Conservation (phyloP, 768 basidiomycete genomes). For the Tulasnella sp. region DNA sequence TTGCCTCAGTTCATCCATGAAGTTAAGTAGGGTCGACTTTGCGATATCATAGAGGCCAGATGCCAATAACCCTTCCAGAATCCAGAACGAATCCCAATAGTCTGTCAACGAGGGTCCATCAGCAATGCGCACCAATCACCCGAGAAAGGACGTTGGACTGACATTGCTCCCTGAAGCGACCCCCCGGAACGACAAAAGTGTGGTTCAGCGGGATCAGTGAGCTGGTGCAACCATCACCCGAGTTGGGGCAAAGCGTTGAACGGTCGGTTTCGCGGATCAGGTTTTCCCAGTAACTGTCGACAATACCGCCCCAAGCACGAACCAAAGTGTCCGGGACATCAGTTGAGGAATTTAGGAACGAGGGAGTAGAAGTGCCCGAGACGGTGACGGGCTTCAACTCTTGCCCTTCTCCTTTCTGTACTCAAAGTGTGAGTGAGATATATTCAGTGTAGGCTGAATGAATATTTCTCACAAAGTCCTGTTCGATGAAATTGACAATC, state of each 20-base stretch:
- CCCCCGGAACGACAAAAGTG: slow-evolving; percentile 82
- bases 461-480: slow-evolving; percentile 42
- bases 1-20: slow-evolving; percentile 80
- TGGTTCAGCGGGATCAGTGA: slow-evolving; percentile 82
- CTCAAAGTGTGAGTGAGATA: neutral
- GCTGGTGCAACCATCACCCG: slow-evolving; percentile 52
- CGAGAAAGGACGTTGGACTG: slow-evolving; percentile 26
- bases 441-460: neutral
- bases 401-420: slow-evolving; percentile 58
- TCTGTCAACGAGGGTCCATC: slow-evolving; percentile 26
- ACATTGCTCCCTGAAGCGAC: slow-evolving; percentile 77
- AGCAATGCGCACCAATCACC: slow-evolving; percentile 19
- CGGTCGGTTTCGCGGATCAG: slow-evolving; percentile 66
- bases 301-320: slow-evolving; percentile 60
- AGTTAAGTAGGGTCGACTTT: slow-evolving; percentile 74
- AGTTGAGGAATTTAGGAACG: slow-evolving; percentile 52
- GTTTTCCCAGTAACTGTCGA: slow-evolving; percentile 74
- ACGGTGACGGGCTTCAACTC: slow-evolving; percentile 59
- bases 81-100: slow-evolving; percentile 73
- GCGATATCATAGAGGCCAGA: slow-evolving; percentile 62
- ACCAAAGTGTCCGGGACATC: slow-evolving; percentile 56
- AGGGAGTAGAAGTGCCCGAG: slow-evolving; percentile 41
- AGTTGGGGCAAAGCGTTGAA: slow-evolving; percentile 47
- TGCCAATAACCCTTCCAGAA: slow-evolving; percentile 57
- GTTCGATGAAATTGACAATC: slow-evolving; percentile 56